Evolutionary conservation across 2,329 filamentous ascomycete genomes (phyloP).

Genomic region (Ilyonectria mors-panacis): DNA sequence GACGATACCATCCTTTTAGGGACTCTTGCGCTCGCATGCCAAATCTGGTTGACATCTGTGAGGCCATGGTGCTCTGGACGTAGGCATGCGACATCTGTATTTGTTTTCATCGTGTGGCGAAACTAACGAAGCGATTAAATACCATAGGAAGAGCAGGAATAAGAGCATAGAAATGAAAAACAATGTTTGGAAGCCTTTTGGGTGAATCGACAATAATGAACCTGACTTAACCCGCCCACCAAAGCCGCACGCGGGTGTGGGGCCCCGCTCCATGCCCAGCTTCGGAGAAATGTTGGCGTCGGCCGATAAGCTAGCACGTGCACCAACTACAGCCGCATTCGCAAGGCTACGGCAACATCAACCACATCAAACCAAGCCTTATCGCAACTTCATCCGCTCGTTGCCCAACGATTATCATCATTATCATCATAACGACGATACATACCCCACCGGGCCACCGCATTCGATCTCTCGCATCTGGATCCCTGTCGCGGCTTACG

Average conservation of each 20-base stretch:
- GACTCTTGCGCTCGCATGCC: neutral
- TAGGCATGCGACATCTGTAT: neutral
- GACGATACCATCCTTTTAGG: neutral
- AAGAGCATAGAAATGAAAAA: neutral
- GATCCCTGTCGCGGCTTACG: neutral
- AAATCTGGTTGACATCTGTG: neutral
- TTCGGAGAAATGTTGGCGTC: conserved; percentile 41
- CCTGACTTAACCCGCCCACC: neutral
- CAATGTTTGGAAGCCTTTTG: neutral
- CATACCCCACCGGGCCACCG: neutral
- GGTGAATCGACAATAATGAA: neutral
- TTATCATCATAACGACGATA: conserved; percentile 1
- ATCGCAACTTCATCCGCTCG: conserved; percentile 33
- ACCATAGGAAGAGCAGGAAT: neutral
- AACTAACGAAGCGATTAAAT: neutral
- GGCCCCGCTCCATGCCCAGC: conserved; percentile 8
- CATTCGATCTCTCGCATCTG: neutral
- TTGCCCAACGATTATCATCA: conserved; percentile 27
- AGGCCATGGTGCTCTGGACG: neutral
- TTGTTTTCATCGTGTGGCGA: neutral
- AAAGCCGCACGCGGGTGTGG: neutral
- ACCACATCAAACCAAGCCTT: conserved; percentile 35
- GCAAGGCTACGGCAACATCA: conserved; percentile 37
- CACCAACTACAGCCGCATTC: conserved; percentile 38
- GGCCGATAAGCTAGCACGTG: conserved; percentile 42